A percentile compares a stretch with the other conserved stretches of the same genome.
Conservation (phyloP, 2,329 filamentous ascomycete genomes). For the Ustulina deusta region DNA sequence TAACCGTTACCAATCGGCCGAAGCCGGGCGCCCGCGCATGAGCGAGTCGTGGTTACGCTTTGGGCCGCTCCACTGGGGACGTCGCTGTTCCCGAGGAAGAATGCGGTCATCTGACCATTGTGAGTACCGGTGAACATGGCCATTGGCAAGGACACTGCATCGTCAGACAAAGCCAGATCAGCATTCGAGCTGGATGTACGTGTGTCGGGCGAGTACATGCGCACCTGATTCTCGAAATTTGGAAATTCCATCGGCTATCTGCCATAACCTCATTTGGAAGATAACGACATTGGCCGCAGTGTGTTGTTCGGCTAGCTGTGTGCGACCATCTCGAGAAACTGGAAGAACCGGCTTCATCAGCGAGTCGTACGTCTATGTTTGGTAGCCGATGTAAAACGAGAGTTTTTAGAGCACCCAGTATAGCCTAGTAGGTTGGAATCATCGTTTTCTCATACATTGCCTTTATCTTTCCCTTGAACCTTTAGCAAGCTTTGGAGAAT, state of each 20-base stretch:
- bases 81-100: slow-evolving; percentile 57
- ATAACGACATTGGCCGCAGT: background rate
- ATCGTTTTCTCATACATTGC: background rate
- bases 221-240: background rate
- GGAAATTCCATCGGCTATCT: background rate
- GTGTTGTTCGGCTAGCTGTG: background rate
- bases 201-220: background rate
- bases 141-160: slow-evolving; percentile 2
- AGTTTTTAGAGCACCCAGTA: background rate
- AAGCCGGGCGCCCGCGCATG: slow-evolving; percentile 65
- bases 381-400: background rate
- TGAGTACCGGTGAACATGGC: slow-evolving; percentile 65
- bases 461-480: background rate
- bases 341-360: background rate
- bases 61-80: slow-evolving; percentile 60
- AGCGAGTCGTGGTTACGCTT: slow-evolving; percentile 66
- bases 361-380: background rate
- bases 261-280: background rate
- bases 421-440: background rate
- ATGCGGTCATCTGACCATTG: slow-evolving; percentile 46
- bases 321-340: background rate
- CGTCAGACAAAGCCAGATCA: background rate
- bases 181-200: background rate
- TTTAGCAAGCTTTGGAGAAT: too few species aligned
- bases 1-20: slow-evolving; percentile 53